Conservation (phyloP, 257 asterid species). For the Orobanche coerulescens region DNA sequence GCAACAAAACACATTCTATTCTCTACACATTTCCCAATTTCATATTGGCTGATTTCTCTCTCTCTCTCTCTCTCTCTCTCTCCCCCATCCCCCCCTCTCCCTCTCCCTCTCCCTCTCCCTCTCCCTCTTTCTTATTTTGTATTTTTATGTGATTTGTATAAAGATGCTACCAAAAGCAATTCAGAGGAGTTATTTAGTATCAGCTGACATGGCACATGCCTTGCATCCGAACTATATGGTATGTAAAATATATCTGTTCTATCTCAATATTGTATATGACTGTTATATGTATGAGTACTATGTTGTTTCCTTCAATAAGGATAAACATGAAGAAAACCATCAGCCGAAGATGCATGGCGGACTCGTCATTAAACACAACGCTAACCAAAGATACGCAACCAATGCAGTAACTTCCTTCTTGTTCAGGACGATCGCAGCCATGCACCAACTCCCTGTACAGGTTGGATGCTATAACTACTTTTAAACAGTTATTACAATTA, state of each 20-base stretch:
- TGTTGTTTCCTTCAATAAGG: constrained; percentile 41
- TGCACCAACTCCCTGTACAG: constrained; percentile 78
- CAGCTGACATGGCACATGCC: constrained; percentile 99
- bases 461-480: constrained; percentile 25
- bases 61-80: too few relatives aligned
- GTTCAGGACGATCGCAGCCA: constrained; percentile 76
- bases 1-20: too few relatives aligned
- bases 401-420: constrained; percentile 84
- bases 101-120: too few relatives aligned
- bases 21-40: too few relatives aligned
- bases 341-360: constrained; percentile 94
- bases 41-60: not conserved
- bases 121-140: not conserved
- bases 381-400: constrained; percentile 91
- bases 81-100: too few relatives aligned
- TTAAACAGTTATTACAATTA: not conserved
- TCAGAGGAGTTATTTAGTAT: constrained; percentile 84
- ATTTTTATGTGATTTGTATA: constrained; percentile 8
- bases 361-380: constrained; percentile 88
- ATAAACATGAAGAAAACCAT: constrained; percentile 92
- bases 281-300: not conserved
- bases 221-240: constrained; percentile 93
- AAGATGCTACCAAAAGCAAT: constrained; percentile 69
- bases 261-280: not conserved
- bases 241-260: constrained; percentile 16